A percentile compares a stretch with the other conserved stretches of the same genome.
Conservation (phyloP, 257 asterid species). For the Penstemon eatonii region DNA sequence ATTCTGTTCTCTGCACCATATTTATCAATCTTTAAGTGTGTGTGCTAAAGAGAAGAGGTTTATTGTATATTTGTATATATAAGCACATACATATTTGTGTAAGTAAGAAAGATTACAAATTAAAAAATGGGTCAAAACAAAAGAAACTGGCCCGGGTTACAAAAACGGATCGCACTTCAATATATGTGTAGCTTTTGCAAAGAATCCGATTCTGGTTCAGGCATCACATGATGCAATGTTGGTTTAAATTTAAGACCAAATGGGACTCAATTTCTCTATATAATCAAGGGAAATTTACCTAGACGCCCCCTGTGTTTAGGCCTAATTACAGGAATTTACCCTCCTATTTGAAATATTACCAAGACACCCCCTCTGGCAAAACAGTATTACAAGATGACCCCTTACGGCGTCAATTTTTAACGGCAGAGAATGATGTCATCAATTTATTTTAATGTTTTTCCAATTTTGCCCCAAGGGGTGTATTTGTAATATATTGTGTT, state of each 20-base stretch:
- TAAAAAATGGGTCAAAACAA: not conserved
- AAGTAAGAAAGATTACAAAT: not conserved
- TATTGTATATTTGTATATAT: not conserved
- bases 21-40: too few relatives aligned
- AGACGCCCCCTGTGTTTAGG: too few relatives aligned
- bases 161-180: slow-evolving; percentile 11
- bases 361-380: too few relatives aligned
- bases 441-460: too few relatives aligned
- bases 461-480: too few relatives aligned
- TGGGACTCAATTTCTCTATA: not conserved
- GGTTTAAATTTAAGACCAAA: not conserved
- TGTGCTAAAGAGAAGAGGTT: not conserved
- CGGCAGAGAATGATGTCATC: too few relatives aligned
- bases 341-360: too few relatives aligned
- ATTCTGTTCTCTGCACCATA: too few relatives aligned
- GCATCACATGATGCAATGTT: slow-evolving; percentile 12
- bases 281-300: not conserved
- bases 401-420: too few relatives aligned
- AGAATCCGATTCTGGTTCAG: slow-evolving; percentile 25
- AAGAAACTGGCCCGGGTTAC: slow-evolving; percentile 19
- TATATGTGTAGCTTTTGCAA: not conserved
- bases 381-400: too few relatives aligned
- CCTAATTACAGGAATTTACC: too few relatives aligned
- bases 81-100: not conserved
- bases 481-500: too few relatives aligned